These are phyloP conservation scores for Ricinus communis DNA, from an alignment of 345 rosid genomes.

Conservation along the genomic window DNA sequence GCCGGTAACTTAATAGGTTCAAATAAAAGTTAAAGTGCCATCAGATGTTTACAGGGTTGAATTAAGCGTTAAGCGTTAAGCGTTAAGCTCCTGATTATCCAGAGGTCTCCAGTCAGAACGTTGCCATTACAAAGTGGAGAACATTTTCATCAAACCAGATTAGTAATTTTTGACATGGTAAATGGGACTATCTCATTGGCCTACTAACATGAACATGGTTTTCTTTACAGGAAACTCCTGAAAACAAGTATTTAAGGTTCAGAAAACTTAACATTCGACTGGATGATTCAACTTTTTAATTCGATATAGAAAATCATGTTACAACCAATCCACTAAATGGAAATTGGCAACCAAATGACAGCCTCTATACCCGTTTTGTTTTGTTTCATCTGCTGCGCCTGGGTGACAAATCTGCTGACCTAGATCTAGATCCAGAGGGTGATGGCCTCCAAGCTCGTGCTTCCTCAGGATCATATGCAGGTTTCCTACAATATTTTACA, in stretches of 20 bases:
- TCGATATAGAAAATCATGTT: constrained; percentile 6
- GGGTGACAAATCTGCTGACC: constrained; percentile 63
- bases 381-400: constrained; percentile 31
- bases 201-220: neutral
- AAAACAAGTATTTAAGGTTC: neutral
- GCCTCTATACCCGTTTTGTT: neutral
- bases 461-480: constrained; percentile 44
- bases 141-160: neutral
- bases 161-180: neutral
- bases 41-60: too few species aligned
- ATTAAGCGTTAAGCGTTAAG: too few species aligned
- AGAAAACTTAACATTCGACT: too few species aligned
- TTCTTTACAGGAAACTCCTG: neutral
- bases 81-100: too few species aligned
- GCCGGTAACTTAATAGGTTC: too few species aligned
- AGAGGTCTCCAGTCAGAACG: too few species aligned
- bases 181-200: neutral
- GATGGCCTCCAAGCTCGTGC: constrained; percentile 48
- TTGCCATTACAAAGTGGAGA: too few species aligned
- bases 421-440: constrained; percentile 70
- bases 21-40: too few species aligned
- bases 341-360: neutral
- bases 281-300: neutral
- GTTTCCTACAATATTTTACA: constrained; percentile 40
- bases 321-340: neutral